These are phyloP conservation scores for Microthlaspi erraticum DNA, from an alignment of 345 rosid genomes.

Conservation along the genomic window DNA sequence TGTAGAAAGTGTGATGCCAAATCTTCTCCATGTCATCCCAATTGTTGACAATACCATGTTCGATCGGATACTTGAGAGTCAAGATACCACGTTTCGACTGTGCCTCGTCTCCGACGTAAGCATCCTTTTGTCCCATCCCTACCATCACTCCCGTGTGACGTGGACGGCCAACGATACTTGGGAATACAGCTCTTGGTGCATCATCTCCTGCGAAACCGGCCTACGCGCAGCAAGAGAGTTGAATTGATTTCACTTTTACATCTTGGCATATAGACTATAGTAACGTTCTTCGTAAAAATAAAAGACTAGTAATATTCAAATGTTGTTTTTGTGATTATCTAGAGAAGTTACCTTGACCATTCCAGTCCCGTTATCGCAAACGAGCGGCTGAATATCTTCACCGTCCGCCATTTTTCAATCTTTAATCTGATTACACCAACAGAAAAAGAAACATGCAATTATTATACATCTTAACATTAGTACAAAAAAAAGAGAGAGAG, in stretches of 20 bases:
- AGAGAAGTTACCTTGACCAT: conserved; percentile 60
- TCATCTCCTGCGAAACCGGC: conserved; percentile 80
- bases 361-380: conserved; percentile 71
- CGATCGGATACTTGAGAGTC: conserved; percentile 69
- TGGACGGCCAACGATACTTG: conserved; percentile 72
- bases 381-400: conserved; percentile 73
- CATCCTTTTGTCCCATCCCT: conserved; percentile 72
- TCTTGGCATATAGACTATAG: not conserved
- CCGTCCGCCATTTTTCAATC: conserved; percentile 58
- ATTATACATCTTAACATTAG: not conserved
- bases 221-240: conserved; percentile 38
- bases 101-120: conserved; percentile 73
- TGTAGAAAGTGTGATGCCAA: too few relatives aligned
- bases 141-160: conserved; percentile 77
- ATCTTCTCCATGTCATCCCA: conserved; percentile 81
- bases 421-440: conserved; percentile 32
- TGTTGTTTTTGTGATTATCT: not conserved
- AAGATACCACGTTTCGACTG: conserved; percentile 75
- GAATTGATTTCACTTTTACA: not conserved
- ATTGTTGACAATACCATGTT: conserved; percentile 69
- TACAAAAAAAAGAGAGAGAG: conserved; percentile 4
- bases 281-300: too few relatives aligned
- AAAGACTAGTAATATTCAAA: conserved; percentile 1
- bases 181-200: conserved; percentile 78
- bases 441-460: conserved; percentile 23